Evolutionary conservation across 805 yeast species (phyloP), one percentile per base, ranked within the genome.

Genomic region (Metschnikowia matae): DNA sequence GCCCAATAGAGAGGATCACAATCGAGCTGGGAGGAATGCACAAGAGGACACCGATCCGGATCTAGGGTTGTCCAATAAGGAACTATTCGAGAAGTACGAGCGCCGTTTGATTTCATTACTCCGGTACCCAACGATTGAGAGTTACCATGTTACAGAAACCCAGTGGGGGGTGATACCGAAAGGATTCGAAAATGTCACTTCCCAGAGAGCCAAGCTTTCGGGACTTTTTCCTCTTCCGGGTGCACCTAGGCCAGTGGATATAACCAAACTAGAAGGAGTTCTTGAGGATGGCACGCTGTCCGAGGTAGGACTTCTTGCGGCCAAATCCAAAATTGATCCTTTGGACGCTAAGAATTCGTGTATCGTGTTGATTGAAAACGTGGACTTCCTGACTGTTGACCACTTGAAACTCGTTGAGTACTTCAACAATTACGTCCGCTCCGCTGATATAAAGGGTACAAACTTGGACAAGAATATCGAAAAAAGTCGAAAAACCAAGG

Each of bases 161-260:
- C 68, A 73, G 44, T 89, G 96, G 96, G 94, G 88, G 46, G 69
- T 79, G 21, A 74, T 77, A 33, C 90, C 96, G 0, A 73, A 74
- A 53, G 92, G 89, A 0, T 85, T 85, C 62, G 94, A 87, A 60
- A 78, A 79, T 6, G 82, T 86, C 1, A 78, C 87, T 1, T 86
- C 94, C 0, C 87, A 83, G 53, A 73, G 85, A 52, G 96, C 94
- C 5, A 89, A 89, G 59, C 68, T 86, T 15, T 79, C 89, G 1
- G 96, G 96, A 0, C 65, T 87, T 2, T 89, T 89, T 59, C 89
- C 91, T 2, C 70, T 80, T 15, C 92, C 94, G 1, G 57, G 58
- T 8, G 43, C 58, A 2, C 82, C 82, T 0, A 59, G 76, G 53
- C 76, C 75, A 7, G 74, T 72, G 46, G 64, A 72, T 37, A 65